Base-by-base conservation (phyloP, 208 protist species). In the Endotrypanum monterogeii region DNA sequence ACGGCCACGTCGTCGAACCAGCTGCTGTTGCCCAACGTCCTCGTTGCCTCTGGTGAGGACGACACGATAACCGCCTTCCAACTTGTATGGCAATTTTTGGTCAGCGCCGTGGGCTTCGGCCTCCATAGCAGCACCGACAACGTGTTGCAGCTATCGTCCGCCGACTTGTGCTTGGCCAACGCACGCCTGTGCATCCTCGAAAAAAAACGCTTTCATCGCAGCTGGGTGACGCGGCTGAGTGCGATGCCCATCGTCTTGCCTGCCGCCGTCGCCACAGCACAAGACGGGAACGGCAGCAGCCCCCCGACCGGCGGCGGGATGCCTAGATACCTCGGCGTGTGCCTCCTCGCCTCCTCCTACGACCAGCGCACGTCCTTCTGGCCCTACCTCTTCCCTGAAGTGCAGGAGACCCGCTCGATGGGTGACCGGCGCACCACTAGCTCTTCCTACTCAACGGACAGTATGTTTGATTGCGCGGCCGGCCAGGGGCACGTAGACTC, bases 291-390 rank as follows among this genome's bases (percentile, higher is more conserved):
- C n/a, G n/a, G n/a, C n/a, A n/a, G 14, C 32, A 41, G 51, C 46
- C 39, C 8, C 20, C 14, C 3, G 14, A 11, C 32, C 4, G 76
- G 60, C 18, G 68, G 75, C n/a, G 84, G 80, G 60, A 80, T 91
- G 83, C 86, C 89, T 23, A 67, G 76, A 58, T 86, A 74, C 73
- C 54, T 79, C 39, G 89, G 82, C 44, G 82, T 73, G 32, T 88
- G 70, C 37, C 75, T 96, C 35, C 32, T 93, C 30, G 88, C 85
- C 46, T 86, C 84, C 44, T 94, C 89, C 30, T 94, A 93, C 73
- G 92, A 96, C 69, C 68, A 80, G 37, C 79, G 82, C 50, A 86
- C 77, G 12, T 96, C 92, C 51, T 92, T 94, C 78, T 96, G 92
- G 90, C 92, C 92, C 0, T 66, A 91, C n/a, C 58, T 88, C 55